Conservation (phyloP, 352 stramenopile genomes). For the Phytophthora melonis region DNA sequence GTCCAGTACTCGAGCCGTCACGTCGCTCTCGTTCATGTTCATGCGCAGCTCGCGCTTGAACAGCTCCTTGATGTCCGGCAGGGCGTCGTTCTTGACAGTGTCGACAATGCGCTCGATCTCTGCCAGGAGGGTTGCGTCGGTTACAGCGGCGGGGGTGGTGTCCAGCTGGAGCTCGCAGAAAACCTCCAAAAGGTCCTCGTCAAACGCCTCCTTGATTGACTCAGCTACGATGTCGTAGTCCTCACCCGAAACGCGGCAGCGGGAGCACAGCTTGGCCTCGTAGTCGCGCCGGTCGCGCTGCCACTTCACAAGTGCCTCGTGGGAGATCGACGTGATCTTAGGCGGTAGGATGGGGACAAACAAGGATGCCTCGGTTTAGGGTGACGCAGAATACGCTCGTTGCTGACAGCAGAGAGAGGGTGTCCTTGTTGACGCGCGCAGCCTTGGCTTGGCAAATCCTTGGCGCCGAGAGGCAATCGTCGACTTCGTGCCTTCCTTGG, state of each 20-base stretch:
- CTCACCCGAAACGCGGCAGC: neutral
- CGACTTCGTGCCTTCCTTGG: too few relatives aligned
- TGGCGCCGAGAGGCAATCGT: too few relatives aligned
- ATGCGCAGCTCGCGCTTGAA: conserved; percentile 4
- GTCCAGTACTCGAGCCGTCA: neutral
- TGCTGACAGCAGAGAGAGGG: too few relatives aligned
- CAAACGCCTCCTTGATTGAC: neutral
- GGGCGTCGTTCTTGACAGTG: neutral
- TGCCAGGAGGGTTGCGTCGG: neutral
- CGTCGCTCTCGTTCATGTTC: neutral
- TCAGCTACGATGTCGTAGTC: neutral
- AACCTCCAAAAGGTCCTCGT: neutral
- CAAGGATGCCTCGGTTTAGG: too few relatives aligned
- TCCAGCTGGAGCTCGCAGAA: conserved; percentile 8
- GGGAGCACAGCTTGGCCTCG: neutral
- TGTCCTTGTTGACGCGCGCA: too few relatives aligned
- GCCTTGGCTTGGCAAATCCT: too few relatives aligned
- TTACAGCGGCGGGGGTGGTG: too few relatives aligned
- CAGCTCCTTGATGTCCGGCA: neutral
- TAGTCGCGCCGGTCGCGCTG: neutral
- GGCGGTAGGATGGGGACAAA: neutral
- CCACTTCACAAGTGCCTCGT: neutral
- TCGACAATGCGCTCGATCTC: conserved; percentile 1
- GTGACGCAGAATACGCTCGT: too few relatives aligned
- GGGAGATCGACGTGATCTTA: conserved; percentile 5